Base-by-base conservation (phyloP, 2,329 filamentous ascomycete species). In the Stemphylium vesicarium region DNA sequence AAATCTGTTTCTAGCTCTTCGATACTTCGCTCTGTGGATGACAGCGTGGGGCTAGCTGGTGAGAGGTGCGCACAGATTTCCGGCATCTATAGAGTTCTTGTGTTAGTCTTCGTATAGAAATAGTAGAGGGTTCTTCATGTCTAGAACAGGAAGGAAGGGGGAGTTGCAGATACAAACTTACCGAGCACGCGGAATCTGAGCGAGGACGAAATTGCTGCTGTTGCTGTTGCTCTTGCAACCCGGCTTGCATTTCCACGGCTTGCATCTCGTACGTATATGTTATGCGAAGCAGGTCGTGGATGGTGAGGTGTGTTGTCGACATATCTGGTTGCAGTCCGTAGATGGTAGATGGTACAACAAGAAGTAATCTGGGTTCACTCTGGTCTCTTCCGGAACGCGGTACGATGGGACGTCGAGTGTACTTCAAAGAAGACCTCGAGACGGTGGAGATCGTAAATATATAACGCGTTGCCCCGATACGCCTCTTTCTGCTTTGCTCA, bases 221-320 rank as follows among this genome's bases (percentile, higher is more conserved):
- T 13, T 29, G 45, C 40, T 26, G 20, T 13, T 26, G 31, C 15
- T 22, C n/a, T n/a, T n/a, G n/a, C n/a, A n/a, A n/a, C n/a, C n/a
- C n/a, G n/a, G n/a, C n/a, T n/a, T n/a, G n/a, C n/a, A n/a, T n/a
- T n/a, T n/a, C n/a, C n/a, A n/a, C n/a, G n/a, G n/a, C n/a, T n/a
- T n/a, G n/a, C n/a, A 64, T 59, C 52, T 73, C 71, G 47, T 73
- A 73, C 1, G 64, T 68, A 45, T 72, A 72, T 16, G 71, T 72
- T 53, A 73, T 71, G 57, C 71, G 71, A 13, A 73, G 63, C 9
- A 73, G 55, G 38, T 73, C 71, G 58, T 72, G 62, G 38, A 73
- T 54, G 8, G 69, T 64, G 4, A 73, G 51, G 50, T 65, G 64
- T n/a, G 56, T 66, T 4, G 71, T 73, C 56, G 71, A 72, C 71